Evolutionary conservation across 2,329 filamentous ascomycete genomes (phyloP), one percentile per base, ranked within the genome.

Genomic region (Penicillium sp.): DNA sequence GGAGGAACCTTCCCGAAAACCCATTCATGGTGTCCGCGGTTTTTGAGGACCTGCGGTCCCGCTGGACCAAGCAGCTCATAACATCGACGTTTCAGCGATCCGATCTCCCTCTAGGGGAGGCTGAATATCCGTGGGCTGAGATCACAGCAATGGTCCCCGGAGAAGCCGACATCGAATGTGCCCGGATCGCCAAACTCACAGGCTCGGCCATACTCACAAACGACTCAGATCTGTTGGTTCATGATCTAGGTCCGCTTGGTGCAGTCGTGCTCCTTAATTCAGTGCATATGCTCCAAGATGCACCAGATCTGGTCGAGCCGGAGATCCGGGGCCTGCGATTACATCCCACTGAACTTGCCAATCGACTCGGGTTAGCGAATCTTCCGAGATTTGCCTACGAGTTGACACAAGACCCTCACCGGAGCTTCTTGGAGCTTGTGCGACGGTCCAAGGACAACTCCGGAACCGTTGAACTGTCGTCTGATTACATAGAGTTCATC

Each of bases 81-180:
- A 29, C 5, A 41, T 51, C n/a, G 51, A 61, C 2, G 13, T 49
- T 59, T 12, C 29, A 54, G 18, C 21, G n/a, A 23, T 52, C 54
- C 29, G 8, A 49, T 16, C 44, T 68, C 57, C 4, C 63, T 56
- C 54, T 46, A 24, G 42, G 49, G 4, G 28, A 55, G 21, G 44
- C 39, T n/a, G 58, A 58, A 5, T 68, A 65, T 49, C 63, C 63
- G 15, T 76, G 72, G 71, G 65, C 64, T 8, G 54, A 65, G 2
- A 61, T 73, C 6, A 79, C 77, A 0, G 73, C 77, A 23, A 78
- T 94, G 12, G 86, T 95, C 0, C 85, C 90, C 0, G 91, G 89
- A 0, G 93, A 97, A 72, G 93, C 93, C 1, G 93, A 97, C 66
- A 73, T 79, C 23, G 94, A 84, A 72, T 96, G 91, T 68, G 90